Conservation (phyloP, 225 moss, liverwort and hornwort genomes). For the Bryum argenteum region DNA sequence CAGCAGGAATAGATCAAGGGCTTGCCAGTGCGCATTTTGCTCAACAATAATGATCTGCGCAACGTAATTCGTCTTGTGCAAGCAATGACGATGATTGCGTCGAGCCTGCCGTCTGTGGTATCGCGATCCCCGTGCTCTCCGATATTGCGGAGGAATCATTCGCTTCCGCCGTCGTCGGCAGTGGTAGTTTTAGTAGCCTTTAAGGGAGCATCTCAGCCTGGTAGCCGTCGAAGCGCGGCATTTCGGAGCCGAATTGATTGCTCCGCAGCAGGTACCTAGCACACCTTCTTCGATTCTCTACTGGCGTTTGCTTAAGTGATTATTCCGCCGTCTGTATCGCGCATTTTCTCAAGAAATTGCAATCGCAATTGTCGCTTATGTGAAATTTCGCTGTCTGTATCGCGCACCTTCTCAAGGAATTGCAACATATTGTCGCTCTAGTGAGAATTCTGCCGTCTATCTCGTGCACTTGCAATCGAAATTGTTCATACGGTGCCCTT, state of each 20-base stretch:
- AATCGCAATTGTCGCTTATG: no score
- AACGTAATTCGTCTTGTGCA: constrained; percentile 4
- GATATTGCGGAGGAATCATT: neutral
- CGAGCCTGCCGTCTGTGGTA: constrained; percentile 8
- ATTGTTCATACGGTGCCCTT: no score
- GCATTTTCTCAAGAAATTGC: neutral
- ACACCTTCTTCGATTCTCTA: neutral
- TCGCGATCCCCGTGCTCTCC: constrained; percentile 21
- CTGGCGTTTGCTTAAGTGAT: neutral
- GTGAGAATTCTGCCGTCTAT: no score
- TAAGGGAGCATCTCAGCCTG: constrained; percentile 1
- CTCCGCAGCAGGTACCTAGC: neutral
- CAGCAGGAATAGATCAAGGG: neutral
- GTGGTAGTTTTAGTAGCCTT: constrained; percentile 1
- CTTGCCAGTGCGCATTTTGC: neutral
- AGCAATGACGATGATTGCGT: constrained; percentile 26
- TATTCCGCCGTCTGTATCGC: no score
- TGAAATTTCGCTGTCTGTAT: no score
- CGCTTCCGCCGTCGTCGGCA: constrained; percentile 1
- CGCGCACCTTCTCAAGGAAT: no score
- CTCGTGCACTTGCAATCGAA: no score
- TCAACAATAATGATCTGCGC: neutral
- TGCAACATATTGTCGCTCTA: neutral
- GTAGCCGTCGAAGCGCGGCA: constrained; percentile 11
- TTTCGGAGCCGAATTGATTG: constrained; percentile 11